These are phyloP conservation scores for Nepenthes alata DNA, from an alignment of 179 eudicot species.

Conservation along the genomic window DNA sequence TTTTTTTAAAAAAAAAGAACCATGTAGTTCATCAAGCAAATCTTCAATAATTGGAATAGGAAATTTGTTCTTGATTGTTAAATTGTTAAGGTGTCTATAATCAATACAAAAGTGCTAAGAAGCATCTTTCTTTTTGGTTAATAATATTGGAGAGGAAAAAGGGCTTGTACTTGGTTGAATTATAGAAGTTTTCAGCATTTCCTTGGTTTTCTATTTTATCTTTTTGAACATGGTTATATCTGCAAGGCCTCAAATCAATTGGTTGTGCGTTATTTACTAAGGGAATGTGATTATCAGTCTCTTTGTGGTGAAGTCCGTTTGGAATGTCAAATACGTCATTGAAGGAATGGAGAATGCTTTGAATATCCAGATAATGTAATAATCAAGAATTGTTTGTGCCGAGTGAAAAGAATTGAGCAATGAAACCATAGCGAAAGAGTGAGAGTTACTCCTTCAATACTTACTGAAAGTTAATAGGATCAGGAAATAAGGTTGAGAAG, in stretches of 20 bases:
- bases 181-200: not conserved
- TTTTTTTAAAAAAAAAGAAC: not conserved
- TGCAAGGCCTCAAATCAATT: not conserved
- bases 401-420: no score
- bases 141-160: not conserved
- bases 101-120: not conserved
- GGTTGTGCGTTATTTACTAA: not conserved
- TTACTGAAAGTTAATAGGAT: no score
- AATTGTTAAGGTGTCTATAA: not conserved
- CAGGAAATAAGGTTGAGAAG: no score
- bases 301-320: no score
- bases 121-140: not conserved
- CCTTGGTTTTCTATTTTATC: not conserved
- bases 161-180: constrained; percentile 1
- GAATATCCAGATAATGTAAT: no score
- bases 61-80: not conserved
- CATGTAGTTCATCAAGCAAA: not conserved
- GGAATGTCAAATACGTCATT: no score
- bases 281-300: no score
- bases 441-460: no score
- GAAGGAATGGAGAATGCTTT: no score
- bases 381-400: no score
- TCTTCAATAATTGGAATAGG: not conserved
- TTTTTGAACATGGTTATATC: not conserved
- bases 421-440: no score